Percentiles rank a stretch among this genome's conserved stretches.
Evolutionary conservation across 73 alveolate genomes (phyloP).

Genomic region (Symbiodinium pilosum): DNA sequence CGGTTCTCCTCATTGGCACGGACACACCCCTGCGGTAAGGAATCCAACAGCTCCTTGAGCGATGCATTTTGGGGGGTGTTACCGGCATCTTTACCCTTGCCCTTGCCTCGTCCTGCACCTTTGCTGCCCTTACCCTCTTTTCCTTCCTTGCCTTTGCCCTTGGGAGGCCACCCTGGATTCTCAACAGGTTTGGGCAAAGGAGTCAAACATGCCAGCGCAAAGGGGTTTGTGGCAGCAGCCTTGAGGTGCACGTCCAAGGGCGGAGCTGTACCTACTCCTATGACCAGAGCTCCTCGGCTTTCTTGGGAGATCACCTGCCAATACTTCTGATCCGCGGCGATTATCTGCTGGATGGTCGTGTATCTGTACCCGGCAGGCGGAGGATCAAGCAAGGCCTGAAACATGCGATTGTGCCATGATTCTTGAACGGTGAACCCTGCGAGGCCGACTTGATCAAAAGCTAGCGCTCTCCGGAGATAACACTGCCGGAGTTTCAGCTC

Average conservation of each 20-base stretch:
- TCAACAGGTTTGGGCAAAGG: background rate
- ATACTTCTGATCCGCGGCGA: constrained; percentile 1
- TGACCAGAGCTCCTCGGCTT: background rate
- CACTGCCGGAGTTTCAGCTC: background rate
- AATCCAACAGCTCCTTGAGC: background rate
- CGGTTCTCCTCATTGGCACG: background rate
- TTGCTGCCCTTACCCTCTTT: too few relatives aligned
- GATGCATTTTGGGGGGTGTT: background rate
- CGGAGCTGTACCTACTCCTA: background rate
- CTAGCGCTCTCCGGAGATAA: background rate
- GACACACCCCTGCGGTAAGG: background rate
- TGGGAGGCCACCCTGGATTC: too few relatives aligned
- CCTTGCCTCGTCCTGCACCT: too few relatives aligned
- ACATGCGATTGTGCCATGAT: background rate
- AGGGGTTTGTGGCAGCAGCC: too few relatives aligned
- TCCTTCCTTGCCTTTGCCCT: background rate
- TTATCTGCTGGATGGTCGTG: constrained; percentile 1
- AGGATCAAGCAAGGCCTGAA: background rate
- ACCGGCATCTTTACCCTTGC: background rate
- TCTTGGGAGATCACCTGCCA: background rate
- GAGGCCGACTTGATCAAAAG: background rate
- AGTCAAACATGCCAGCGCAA: background rate
- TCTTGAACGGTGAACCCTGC: background rate
- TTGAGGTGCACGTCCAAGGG: constrained; percentile 23
- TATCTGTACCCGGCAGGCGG: constrained; percentile 11